Evolutionary conservation across 441 rosid species (phyloP).

Genomic region (Euphorbia schlechtendalii): DNA sequence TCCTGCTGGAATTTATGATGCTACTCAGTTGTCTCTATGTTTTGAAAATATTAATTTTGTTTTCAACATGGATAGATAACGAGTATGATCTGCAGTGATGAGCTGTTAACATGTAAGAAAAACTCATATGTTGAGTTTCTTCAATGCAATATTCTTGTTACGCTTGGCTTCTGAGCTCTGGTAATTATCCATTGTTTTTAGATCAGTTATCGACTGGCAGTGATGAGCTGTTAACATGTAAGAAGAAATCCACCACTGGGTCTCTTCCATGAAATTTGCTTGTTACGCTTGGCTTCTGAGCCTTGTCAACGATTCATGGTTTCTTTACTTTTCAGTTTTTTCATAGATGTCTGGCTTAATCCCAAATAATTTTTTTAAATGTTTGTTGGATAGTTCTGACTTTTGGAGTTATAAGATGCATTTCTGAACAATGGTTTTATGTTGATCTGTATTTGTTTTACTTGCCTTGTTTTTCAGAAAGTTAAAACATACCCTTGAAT

Average conservation of each 20-base stretch:
- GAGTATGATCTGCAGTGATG: constrained; percentile 28
- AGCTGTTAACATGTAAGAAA: constrained; percentile 36
- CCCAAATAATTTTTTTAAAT: too few relatives aligned
- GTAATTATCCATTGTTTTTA: neutral
- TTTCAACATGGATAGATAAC: neutral
- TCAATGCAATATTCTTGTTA: constrained; percentile 48
- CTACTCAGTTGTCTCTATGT: neutral
- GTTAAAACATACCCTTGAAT: too few relatives aligned
- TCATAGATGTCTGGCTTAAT: too few relatives aligned
- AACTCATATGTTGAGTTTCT: constrained; percentile 21
- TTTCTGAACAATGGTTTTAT: too few relatives aligned
- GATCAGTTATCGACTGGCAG: constrained; percentile 11
- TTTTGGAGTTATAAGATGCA: too few relatives aligned
- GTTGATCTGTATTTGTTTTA: too few relatives aligned
- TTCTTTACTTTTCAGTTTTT: neutral
- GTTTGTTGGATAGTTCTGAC: too few relatives aligned
- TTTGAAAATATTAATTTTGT: neutral
- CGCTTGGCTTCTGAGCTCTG: constrained; percentile 54
- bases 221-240: constrained; percentile 39
- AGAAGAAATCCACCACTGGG: constrained; percentile 21
- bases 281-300: constrained; percentile 64
- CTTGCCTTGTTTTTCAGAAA: too few relatives aligned
- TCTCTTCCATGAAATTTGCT: constrained; percentile 39
- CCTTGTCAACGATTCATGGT: constrained; percentile 9
- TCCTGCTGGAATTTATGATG: neutral